Evolutionary conservation across 345 rosid species (phyloP).

Genomic region (Sisymbrium irio): DNA sequence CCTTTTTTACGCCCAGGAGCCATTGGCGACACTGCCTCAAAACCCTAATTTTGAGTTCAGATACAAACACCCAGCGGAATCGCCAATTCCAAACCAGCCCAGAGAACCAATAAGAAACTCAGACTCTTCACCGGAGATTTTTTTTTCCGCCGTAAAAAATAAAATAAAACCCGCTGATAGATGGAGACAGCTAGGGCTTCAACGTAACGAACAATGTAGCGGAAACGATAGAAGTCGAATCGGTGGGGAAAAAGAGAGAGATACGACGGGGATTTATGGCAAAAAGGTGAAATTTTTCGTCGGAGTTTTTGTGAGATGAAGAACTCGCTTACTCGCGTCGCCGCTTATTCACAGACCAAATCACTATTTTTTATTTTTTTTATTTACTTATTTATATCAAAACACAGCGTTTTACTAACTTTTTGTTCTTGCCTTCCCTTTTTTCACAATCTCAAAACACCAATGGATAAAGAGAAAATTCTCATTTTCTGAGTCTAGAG

Average conservation of each 20-base stretch:
- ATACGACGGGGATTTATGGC: background rate
- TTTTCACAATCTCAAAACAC: background rate
- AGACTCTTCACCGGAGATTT: background rate
- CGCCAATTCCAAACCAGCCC: background rate
- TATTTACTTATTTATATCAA: background rate
- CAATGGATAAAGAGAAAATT: background rate
- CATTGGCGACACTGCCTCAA: conserved; percentile 37
- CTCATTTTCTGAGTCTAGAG: background rate
- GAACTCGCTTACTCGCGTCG: conserved; percentile 22
- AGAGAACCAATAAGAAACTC: background rate
- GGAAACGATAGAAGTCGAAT: background rate
- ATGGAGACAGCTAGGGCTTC: conserved; percentile 1
- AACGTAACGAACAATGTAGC: background rate
- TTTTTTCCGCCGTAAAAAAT: no score
- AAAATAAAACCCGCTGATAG: background rate
- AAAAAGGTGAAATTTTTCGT: background rate
- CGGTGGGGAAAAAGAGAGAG: background rate
- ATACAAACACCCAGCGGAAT: background rate
- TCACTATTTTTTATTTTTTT: background rate
- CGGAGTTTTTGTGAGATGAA: conserved; percentile 12
- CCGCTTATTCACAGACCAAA: conserved; percentile 2
- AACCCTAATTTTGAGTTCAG: conserved; percentile 30
- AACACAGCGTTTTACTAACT: background rate
- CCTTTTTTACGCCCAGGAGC: conserved; percentile 81
- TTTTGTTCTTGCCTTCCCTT: background rate